phyloP scores from a whole-genome alignment of 768 basidiomycete species.

The Russula olivacea region DNA sequence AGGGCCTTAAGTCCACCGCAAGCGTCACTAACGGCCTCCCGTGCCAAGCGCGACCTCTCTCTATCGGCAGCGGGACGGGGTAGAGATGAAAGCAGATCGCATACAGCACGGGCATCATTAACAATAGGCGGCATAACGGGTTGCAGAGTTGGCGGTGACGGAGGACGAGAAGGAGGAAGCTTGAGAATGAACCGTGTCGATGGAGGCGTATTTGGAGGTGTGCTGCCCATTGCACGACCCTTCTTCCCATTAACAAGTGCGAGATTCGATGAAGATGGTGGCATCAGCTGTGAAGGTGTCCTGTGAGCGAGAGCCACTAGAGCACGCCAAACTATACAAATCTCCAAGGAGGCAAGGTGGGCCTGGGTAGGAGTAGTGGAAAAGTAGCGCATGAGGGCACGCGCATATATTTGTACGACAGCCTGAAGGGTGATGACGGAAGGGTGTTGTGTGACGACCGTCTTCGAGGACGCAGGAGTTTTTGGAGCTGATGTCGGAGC shows the following conservation, averaged over 20 bases:
- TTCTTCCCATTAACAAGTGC: constrained; percentile 28
- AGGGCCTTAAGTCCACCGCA: constrained; percentile 58
- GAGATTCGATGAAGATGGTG: constrained; percentile 36
- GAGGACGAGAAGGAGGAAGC: constrained; percentile 58
- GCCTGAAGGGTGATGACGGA: constrained; percentile 54
- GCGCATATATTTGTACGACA: constrained; percentile 57
- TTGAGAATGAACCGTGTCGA: constrained; percentile 59
- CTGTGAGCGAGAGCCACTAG: constrained; percentile 67
- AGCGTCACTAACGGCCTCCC: constrained; percentile 77
- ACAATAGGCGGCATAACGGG: constrained; percentile 39
- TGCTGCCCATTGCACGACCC: constrained; percentile 35
- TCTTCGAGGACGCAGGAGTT: constrained; percentile 1
- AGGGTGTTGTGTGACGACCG: constrained; percentile 40
- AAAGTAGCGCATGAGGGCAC: constrained; percentile 52
- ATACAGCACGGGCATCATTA: constrained; percentile 56
- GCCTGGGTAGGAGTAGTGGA: constrained; percentile 50
- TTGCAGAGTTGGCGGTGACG: constrained; percentile 45
- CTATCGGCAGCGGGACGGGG: constrained; percentile 54
- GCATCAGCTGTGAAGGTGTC: constrained; percentile 35
- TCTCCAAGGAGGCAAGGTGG: constrained; percentile 61
- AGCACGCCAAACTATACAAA: constrained; percentile 68
- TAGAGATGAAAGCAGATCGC: constrained; percentile 51
- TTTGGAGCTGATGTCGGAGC: constrained; percentile 10
- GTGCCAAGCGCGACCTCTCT: constrained; percentile 49
- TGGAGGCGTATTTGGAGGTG: constrained; percentile 53